These are phyloP conservation scores for Oryza nivara DNA, from an alignment of 176 grass and related monocot genomes.

Conservation along the genomic window DNA sequence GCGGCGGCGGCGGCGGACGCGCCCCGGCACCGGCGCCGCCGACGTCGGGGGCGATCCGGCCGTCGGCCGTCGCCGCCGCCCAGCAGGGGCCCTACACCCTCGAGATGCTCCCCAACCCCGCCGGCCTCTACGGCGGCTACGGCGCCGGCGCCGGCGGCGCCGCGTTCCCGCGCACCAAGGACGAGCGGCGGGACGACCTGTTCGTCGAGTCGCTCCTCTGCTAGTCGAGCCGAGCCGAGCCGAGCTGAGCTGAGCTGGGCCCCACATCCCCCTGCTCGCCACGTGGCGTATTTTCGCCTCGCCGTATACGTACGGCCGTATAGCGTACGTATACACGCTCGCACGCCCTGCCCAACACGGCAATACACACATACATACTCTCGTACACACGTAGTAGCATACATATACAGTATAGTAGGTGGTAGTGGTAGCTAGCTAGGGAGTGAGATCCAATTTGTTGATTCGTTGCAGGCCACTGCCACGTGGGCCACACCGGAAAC, in stretches of 20 bases:
- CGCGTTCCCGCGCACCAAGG: conserved; percentile 56
- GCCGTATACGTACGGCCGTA: conserved; percentile 4
- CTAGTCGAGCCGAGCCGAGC: background rate
- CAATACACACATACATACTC: background rate
- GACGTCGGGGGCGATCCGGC: background rate
- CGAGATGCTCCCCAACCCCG: conserved; percentile 39
- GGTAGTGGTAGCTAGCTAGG: background rate
- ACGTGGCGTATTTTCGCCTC: conserved; percentile 3
- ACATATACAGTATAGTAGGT: background rate
- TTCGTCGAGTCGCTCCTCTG: conserved; percentile 70
- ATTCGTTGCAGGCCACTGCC: conserved; percentile 8
- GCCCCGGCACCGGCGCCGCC: background rate
- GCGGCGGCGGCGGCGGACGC: conserved; percentile 36
- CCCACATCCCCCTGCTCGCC: background rate
- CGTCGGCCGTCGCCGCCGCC: background rate
- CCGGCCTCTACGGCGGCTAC: conserved; percentile 16
- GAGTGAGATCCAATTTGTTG: conserved; percentile 33
- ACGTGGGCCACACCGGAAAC: background rate
- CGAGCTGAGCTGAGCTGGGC: background rate
- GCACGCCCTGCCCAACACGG: background rate
- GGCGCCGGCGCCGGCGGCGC: background rate
- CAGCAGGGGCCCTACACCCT: conserved; percentile 21
- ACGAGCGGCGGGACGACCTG: conserved; percentile 69
- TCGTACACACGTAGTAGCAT: background rate
- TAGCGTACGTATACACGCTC: background rate